Conservation (phyloP, 1,139 yeast genomes). For the Starmera stellimalicola region DNA sequence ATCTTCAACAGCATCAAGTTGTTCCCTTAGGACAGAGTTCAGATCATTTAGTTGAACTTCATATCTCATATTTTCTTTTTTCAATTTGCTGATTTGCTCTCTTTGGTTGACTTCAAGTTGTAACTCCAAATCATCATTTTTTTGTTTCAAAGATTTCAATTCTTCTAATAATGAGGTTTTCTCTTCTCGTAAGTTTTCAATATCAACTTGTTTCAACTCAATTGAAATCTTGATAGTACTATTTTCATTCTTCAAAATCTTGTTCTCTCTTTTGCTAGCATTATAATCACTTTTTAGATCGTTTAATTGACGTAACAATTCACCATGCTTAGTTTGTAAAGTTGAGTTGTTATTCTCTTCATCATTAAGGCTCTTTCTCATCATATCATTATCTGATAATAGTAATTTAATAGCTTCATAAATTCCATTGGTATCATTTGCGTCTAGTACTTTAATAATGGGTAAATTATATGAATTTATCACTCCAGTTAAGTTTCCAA, state of each 20-base stretch:
- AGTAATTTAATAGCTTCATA: neutral
- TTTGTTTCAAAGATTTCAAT: no score
- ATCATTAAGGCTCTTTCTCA: neutral
- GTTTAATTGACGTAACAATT: neutral
- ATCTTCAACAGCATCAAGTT: neutral
- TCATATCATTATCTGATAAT: neutral
- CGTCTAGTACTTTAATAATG: neutral
- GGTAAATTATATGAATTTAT: neutral
- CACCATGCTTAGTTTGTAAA: neutral
- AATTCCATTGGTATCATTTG: neutral
- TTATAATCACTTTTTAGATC: neutral
- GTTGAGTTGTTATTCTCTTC: neutral
- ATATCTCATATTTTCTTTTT: neutral
- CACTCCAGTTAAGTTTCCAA: neutral
- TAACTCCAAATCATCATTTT: no score
- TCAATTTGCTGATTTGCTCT: no score
- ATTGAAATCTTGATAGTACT: neutral
- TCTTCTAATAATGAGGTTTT: neutral
- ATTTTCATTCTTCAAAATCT: neutral
- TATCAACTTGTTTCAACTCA: neutral
- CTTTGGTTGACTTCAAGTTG: no score
- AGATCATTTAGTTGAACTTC: neutral
- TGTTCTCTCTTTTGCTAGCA: neutral
- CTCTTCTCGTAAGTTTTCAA: neutral
- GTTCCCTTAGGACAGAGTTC: conserved; percentile 1